phyloP scores from a whole-genome alignment of 2,329 filamentous ascomycete species.

The Fusarium mexicanum region DNA sequence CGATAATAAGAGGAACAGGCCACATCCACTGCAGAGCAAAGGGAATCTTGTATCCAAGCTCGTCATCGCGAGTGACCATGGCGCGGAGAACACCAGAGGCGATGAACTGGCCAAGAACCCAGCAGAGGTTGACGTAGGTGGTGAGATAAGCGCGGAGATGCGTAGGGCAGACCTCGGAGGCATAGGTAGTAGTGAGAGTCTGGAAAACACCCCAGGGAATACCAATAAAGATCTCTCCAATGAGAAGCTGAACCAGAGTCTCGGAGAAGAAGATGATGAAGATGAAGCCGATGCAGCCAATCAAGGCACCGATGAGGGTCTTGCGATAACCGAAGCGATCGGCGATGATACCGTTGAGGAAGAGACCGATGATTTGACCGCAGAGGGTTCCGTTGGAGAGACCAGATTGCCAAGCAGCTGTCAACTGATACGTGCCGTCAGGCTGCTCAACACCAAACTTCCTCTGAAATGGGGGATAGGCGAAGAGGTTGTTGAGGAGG shows the following conservation, averaged over 20 bases:
- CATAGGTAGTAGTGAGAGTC: constrained; percentile 59
- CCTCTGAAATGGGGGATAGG: constrained; percentile 51
- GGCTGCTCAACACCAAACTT: constrained; percentile 51
- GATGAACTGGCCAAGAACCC: constrained; percentile 60
- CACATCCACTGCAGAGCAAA: constrained; percentile 62
- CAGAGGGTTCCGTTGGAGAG: constrained; percentile 58
- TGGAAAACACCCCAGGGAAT: constrained; percentile 60
- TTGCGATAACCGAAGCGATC: constrained; percentile 59
- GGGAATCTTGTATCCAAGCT: constrained; percentile 60
- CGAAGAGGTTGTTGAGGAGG: constrained; percentile 54
- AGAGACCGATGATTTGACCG: constrained; percentile 62
- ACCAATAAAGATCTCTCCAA: constrained; percentile 58
- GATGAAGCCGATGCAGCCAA: constrained; percentile 54
- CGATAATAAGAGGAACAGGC: constrained; percentile 56
- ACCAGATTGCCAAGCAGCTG: constrained; percentile 62
- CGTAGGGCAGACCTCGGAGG: constrained; percentile 57
- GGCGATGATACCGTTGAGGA: constrained; percentile 59
- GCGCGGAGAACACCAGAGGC: constrained; percentile 55
- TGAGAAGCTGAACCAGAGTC: constrained; percentile 53
- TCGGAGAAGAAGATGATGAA: constrained; percentile 60
- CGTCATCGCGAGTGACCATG: constrained; percentile 49
- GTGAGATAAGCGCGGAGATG: constrained; percentile 61
- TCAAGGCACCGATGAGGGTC: constrained; percentile 57
- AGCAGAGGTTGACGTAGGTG: constrained; percentile 61
- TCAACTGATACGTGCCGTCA: constrained; percentile 56